phyloP scores from a whole-genome alignment of 257 asterid genomes.

The Mitragyna speciosa region DNA sequence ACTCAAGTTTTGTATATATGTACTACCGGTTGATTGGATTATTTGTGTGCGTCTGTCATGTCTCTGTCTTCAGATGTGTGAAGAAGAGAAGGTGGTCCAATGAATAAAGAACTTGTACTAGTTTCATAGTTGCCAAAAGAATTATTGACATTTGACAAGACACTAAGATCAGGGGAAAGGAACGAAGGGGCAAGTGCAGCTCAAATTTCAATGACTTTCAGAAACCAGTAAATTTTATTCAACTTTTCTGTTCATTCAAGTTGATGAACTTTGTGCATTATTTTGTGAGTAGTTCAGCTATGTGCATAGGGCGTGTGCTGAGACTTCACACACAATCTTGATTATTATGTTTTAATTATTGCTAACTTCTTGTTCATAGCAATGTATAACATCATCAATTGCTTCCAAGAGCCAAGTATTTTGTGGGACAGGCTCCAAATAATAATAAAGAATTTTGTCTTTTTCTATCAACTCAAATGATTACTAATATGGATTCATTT shows the following conservation, averaged over 20 bases:
- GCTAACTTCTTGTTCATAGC: not conserved
- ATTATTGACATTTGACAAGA: not conserved
- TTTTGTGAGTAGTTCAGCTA: not conserved
- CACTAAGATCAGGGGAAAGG: not conserved
- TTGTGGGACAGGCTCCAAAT: not conserved
- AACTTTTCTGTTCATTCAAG: too few relatives aligned
- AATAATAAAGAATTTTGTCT: too few relatives aligned
- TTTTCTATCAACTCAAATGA: not conserved
- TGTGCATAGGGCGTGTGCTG: not conserved
- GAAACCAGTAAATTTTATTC: too few relatives aligned
- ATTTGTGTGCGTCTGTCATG: not conserved
- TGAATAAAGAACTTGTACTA: not conserved
- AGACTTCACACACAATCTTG: not conserved
- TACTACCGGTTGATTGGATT: not conserved
- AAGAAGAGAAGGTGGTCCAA: too few relatives aligned
- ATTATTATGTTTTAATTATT: not conserved
- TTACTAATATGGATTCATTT: too few relatives aligned
- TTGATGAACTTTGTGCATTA: too few relatives aligned
- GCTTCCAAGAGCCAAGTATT: not conserved
- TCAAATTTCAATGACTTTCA: not conserved
- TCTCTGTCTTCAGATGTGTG: not conserved
- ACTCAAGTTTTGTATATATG: constrained; percentile 9
- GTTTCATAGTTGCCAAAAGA: not conserved
- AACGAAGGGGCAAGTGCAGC: not conserved
- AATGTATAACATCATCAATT: not conserved